Base-by-base conservation (phyloP, 129 eudicot species). In the Chrysanthemum lavandulifolium region DNA sequence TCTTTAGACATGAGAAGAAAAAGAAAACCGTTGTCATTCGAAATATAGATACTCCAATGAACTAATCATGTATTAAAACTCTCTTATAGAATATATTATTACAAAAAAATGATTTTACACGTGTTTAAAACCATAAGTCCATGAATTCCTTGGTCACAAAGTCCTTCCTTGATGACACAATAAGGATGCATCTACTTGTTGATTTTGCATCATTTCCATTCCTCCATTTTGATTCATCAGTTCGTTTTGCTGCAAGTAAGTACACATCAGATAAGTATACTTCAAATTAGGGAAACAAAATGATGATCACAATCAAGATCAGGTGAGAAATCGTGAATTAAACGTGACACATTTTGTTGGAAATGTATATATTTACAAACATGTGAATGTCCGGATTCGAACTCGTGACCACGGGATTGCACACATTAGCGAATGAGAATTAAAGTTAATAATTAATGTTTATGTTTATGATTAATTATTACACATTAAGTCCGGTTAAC, bases 151-250 rank as follows among this genome's bases (percentile, higher is more conserved):
- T 70, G 65, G 81, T 69, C 76, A 62, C 51, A 14, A 78, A 43
- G 66, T 63, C 67, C 76, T 70, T 63, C 51, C 71, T 77, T 69
- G 76, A 77, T 77, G 81, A 43, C 81, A 78, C 72, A 70, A 62
- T 65, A 78, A 62, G 9, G 81, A 78, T 57, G 71, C 81, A 54
- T 78, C 76, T 78, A 70, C 33, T 62, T 56, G 71, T 70, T 77
- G 81, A 71, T 70, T 78, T 64, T 72, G 49, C 76, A 71, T 27
- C 72, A 78, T 53, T 14, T 70, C 72, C 76, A 71, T 69, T 49
- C 76, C 59, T 78, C 43, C 81, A 53, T 40, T 53, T 61, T 65
- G 49, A 52, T 77, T 77, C 13, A 52, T 65, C 66, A 62, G 71
- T 53, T 71, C 81, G 45, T 78, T 70, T 72, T 78, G 82, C 78